Conservation (phyloP, 1,139 yeast genomes). For the Magnusiomyces clavatus region DNA sequence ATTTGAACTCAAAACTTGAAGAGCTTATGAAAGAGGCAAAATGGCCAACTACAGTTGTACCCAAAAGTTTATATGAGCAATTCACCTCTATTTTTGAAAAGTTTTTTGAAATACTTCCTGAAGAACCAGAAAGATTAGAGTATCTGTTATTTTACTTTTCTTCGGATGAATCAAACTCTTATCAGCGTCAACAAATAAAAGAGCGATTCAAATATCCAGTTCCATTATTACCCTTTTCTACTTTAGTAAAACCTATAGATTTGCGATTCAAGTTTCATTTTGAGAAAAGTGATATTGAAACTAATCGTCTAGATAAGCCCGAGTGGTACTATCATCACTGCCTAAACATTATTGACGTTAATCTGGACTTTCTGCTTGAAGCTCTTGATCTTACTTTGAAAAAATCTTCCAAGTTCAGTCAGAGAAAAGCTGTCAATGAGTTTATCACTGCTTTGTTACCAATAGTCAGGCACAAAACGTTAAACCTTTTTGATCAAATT, state of each 20-base stretch:
- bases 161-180: neutral
- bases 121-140: neutral
- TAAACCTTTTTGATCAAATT: slow-evolving; percentile 30
- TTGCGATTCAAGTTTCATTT: slow-evolving; percentile 72
- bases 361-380: slow-evolving; percentile 36
- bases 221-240: slow-evolving; percentile 52
- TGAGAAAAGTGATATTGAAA: slow-evolving; percentile 45
- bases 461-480: slow-evolving; percentile 45
- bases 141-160: neutral
- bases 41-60: slow-evolving; percentile 11
- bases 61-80: neutral
- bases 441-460: slow-evolving; percentile 48
- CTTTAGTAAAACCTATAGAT: slow-evolving; percentile 49
- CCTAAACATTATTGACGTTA: slow-evolving; percentile 43
- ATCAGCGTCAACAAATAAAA: neutral
- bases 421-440: slow-evolving; percentile 38
- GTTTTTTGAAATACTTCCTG: slow-evolving; percentile 7
- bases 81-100: slow-evolving; percentile 2
- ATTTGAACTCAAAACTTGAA: slow-evolving; percentile 1
- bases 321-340: slow-evolving; percentile 67
- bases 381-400: slow-evolving; percentile 29
- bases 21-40: slow-evolving; percentile 2
- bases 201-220: slow-evolving; percentile 27
- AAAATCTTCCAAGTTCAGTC: slow-evolving; percentile 23
- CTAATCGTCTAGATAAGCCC: slow-evolving; percentile 67